Evolutionary conservation across 768 basidiomycete genomes (phyloP), one percentile per base, ranked within the genome.

Genomic region (Termitomyces sp.): DNA sequence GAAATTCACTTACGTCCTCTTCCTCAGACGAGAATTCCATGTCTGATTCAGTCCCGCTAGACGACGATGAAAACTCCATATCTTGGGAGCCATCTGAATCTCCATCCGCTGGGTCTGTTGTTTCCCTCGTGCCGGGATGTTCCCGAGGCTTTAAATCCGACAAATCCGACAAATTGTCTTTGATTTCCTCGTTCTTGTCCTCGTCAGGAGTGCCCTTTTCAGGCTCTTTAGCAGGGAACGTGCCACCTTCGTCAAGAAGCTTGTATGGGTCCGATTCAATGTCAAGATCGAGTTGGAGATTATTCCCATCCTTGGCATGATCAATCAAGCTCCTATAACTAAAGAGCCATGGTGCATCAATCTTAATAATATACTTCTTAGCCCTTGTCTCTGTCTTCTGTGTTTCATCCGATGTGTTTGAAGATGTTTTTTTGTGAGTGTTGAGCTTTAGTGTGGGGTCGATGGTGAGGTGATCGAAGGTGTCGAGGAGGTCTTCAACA

Each of bases 11-110:
- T 20, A 33, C 3, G 3, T 32, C 52, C 28, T 32, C 41, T 43
- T 53, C 52, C 16, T 52, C 43, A 33, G 30, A 24, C 32, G 56
- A 57, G 13, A 57, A 51, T 9, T 57, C 56, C 56, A 57, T 57
- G 35, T 57, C 56, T 28, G 55, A 56, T 13, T 49, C 55, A 13
- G 38, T 41, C 18, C 41, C 56, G n/a, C 47, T 43, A 3, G 56
- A 57, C 3, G 56, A 57, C n/a, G 48, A 56, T 10, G 56, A 57
- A 44, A 57, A 57, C 26, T 50, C 48, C 56, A 57, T 57, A 51
- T 57, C 58, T 38, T 57, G 43, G 7, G 50, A 52, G 14, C 53
- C 48, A 22, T 55, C 58, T 11, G 58, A 59, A 32, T 59, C 53
- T 55, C 24, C 38, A 24, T 20, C 14, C 32, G 30, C 7, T 6